Conservation (phyloP, 768 basidiomycete species). For the Coprinopsis sp. region DNA sequence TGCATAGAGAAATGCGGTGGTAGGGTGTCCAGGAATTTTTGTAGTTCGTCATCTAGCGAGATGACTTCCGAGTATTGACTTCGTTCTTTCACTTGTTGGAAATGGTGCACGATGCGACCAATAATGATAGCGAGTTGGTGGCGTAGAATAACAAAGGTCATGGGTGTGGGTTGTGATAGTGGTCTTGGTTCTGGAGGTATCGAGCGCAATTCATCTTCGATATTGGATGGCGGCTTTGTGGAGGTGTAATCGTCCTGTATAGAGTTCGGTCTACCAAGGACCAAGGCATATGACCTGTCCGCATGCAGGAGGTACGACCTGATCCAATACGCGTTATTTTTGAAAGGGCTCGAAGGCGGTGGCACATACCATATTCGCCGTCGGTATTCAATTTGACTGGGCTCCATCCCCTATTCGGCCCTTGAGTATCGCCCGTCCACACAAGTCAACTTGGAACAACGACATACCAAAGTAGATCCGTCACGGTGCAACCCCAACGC, state of each 20-base stretch:
- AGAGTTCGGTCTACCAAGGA: constrained; percentile 85
- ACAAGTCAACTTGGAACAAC: neutral
- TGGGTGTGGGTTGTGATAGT: constrained; percentile 67
- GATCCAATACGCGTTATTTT: too few species aligned
- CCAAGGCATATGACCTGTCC: constrained; percentile 86
- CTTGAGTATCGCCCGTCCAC: neutral
- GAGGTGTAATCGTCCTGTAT: constrained; percentile 90
- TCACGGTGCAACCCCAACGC: constrained; percentile 92
- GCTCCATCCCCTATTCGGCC: constrained; percentile 56
- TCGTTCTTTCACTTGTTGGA: constrained; percentile 76
- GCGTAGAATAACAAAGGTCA: constrained; percentile 86
- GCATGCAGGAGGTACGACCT: constrained; percentile 91
- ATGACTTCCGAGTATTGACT: constrained; percentile 83
- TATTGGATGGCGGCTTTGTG: constrained; percentile 69
- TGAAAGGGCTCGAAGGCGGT: too few species aligned
- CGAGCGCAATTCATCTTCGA: constrained; percentile 53
- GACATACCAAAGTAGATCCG: constrained; percentile 69
- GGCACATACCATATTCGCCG: constrained; percentile 79
- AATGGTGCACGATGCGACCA: constrained; percentile 88
- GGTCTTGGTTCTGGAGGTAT: constrained; percentile 47
- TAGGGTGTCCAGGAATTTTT: constrained; percentile 67
- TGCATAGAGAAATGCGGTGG: constrained; percentile 76
- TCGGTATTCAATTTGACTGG: constrained; percentile 79
- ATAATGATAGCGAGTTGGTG: constrained; percentile 81
- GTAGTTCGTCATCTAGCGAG: constrained; percentile 76